Evolutionary conservation across 2,329 filamentous ascomycete species (phyloP), one percentile per base, ranked within the genome.

Genomic region (Simplicillium aogashimaense): DNA sequence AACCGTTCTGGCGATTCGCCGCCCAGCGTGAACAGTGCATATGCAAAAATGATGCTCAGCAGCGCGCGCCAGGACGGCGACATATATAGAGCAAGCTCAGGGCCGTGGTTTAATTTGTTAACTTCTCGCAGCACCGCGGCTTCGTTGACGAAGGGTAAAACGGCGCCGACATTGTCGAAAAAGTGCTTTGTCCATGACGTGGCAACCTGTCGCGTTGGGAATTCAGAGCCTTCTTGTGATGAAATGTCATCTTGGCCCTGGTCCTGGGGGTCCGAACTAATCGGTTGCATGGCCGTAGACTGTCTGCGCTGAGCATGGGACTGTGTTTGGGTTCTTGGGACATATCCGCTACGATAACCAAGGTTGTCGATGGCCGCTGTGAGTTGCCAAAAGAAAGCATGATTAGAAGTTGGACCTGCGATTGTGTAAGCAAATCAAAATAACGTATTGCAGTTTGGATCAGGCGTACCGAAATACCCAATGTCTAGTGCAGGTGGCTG

Each of bases 381-480:
- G 3, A 58, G 42, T 7, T 50, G 49, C 35, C 52, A 46, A 37
- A 56, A 57, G 30, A 56, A 43, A 9, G 53, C 50, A 37, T 58
- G 55, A 30, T 58, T 58, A 8, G 55, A 55, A 29, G 48, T 56
- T 7, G 55, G 44, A 7, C 54, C 53, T 57, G 28, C n/a, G 13
- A 17, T n/a, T n/a, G n/a, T n/a, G n/a, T n/a, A n/a, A n/a, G n/a
- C n/a, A n/a, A n/a, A n/a, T n/a, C n/a, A n/a, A n/a, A n/a, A n/a
- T n/a, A n/a, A n/a, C n/a, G n/a, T n/a, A n/a, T n/a, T n/a, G n/a
- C n/a, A n/a, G 20, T 9, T 25, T 25, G 20, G 20, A 25, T 25
- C 6, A 5, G 9, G 9, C 20, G 20, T 25, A 25, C 20, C 20
- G 9, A 25, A 25, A 25, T 25, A 25, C 9, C 20, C 20, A 42